Evolutionary conservation across 2,329 filamentous ascomycete genomes (phyloP), one percentile per base, ranked within the genome.

Genomic region (Penicillium sp.): DNA sequence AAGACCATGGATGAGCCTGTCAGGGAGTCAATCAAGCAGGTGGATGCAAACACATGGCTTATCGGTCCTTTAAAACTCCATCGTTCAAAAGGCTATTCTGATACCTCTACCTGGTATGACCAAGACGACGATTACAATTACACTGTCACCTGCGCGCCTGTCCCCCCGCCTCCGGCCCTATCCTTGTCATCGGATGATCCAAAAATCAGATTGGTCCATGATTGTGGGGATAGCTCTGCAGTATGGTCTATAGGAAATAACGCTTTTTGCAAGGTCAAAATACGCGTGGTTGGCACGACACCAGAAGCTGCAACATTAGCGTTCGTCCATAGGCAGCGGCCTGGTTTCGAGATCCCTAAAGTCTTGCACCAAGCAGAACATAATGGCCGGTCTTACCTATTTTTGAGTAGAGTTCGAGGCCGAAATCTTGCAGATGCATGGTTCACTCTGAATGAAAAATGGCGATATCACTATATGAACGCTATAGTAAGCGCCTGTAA

Each of bases 381-480:
- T 44, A 52, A 63, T n/a, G 52, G 48, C 30, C 59, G 62, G 19
- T 65, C 63, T 19, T 70, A 64, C 18, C 56, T 70, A 1, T 58
- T 71, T 32, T 32, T 66, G 8, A 47, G 41, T 13, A 61, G 60
- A 35, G 48, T 71, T 2, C 61, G 56, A 6, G 65, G 69, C 18
- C 56, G 57, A 36, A 69, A 62, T 13, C 60, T 72, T 5, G 60
- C 23, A 23, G 32, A 50, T 13, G 60, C 62, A 11, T 73, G 67
- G 63, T 59, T 57, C 47, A 58, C 26, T 34, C 60, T 73, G 50
- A 57, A 64, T 46, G 57, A 63, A 42, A 42, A 51, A 2, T 59
- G 57, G 54, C 57, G 57, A 35, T 18, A 53, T 27, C 40, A 62
- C 40, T 70, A 66, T 39, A 53, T 66, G 4, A 30, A 42, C 13